Evolutionary conservation across 2,329 filamentous ascomycete genomes (phyloP).

Genomic region (Cryphonectria carpinicola): DNA sequence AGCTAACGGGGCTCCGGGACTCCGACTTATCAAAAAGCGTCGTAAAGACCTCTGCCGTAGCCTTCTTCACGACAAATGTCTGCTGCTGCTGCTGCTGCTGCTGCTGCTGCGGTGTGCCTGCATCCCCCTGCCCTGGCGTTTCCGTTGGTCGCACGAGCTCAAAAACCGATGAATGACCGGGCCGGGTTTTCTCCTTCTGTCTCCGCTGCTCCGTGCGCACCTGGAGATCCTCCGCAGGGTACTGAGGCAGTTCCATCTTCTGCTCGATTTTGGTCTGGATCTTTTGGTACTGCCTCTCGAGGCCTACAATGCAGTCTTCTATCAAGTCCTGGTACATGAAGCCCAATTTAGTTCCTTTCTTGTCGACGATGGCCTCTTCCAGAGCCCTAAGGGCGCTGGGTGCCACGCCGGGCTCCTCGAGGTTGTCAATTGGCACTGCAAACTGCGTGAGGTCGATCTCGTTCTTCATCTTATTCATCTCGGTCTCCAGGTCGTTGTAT

Average conservation of each 20-base stretch:
- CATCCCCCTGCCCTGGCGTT: neutral
- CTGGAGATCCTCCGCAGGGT: constrained; percentile 32
- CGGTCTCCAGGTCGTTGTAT: constrained; percentile 39
- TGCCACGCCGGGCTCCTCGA: constrained; percentile 46
- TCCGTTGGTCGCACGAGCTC: constrained; percentile 33
- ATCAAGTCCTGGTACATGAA: constrained; percentile 49
- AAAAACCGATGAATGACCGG: constrained; percentile 40
- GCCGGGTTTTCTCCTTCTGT: constrained; percentile 51
- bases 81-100: neutral
- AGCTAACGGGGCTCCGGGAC: constrained; percentile 34
- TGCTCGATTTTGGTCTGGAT: constrained; percentile 33
- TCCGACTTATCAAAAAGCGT: constrained; percentile 39
- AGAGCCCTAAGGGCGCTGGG: constrained; percentile 41
- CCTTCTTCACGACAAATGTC: constrained; percentile 42
- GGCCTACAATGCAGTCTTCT: constrained; percentile 41
- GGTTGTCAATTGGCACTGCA: constrained; percentile 46
- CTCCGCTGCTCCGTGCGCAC: constrained; percentile 40
- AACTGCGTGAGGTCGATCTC: constrained; percentile 46
- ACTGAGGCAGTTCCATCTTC: constrained; percentile 31
- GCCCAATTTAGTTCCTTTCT: constrained; percentile 45
- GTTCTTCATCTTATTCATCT: constrained; percentile 44
- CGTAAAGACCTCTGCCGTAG: constrained; percentile 44
- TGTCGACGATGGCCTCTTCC: constrained; percentile 43
- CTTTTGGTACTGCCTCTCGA: constrained; percentile 38
- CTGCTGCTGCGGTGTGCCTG: neutral